Evolutionary conservation across 805 yeast species (phyloP).

Genomic region (Pichia rugopelliculosa): DNA sequence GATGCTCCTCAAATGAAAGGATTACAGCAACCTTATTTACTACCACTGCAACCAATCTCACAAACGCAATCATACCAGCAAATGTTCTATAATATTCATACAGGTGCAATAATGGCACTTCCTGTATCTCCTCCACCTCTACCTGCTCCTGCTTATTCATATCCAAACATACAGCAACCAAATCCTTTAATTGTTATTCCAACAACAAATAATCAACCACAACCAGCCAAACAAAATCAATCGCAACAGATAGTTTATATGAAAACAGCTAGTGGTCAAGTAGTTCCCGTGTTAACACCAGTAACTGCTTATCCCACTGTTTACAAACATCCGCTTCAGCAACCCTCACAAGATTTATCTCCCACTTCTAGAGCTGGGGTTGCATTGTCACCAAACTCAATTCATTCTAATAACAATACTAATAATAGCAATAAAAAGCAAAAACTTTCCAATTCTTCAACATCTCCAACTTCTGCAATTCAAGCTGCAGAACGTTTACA

Average conservation of each 20-base stretch:
- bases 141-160: background rate
- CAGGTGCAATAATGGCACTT: constrained; percentile 1
- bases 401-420: background rate
- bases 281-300: constrained; percentile 6
- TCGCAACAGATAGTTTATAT: background rate
- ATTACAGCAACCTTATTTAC: background rate
- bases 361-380: background rate
- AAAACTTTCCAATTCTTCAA: background rate
- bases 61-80: constrained; percentile 3
- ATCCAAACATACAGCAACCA: background rate
- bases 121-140: constrained; percentile 14
- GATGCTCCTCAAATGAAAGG: background rate
- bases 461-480: background rate
- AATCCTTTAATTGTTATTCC: background rate
- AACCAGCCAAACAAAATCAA: background rate
- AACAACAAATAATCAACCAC: background rate
- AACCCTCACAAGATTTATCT: background rate
- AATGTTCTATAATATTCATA: constrained; percentile 3
- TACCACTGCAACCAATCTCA: background rate
- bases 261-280: constrained; percentile 1
- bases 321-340: background rate
- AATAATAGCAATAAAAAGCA: background rate
- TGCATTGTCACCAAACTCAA: background rate
- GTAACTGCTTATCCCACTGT: background rate
- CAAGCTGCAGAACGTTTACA: constrained; percentile 1